phyloP scores from a whole-genome alignment of 2,329 filamentous ascomycete species.

The Sphaerulina populicola region DNA sequence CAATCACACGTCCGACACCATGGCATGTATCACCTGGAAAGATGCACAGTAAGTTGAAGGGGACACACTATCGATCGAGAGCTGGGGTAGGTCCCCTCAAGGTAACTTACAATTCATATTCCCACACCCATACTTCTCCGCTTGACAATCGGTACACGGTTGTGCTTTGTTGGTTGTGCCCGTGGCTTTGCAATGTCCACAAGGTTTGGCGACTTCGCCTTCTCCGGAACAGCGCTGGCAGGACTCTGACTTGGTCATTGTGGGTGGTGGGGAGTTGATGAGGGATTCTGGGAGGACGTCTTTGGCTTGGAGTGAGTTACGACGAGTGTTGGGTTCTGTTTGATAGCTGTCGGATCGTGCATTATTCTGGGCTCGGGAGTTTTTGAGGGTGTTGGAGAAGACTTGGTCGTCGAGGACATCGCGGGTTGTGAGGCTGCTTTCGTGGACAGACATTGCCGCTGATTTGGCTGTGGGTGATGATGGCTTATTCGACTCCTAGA shows the following conservation, averaged over 20 bases:
- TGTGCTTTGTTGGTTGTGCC: conserved; percentile 2
- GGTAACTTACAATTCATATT: conserved; percentile 12
- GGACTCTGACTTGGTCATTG: not conserved
- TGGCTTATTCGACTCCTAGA: not conserved
- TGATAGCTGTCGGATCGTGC: conserved; percentile 5
- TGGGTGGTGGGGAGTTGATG: conserved; percentile 1
- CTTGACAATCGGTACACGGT: conserved; percentile 12
- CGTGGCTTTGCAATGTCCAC: conserved; percentile 14
- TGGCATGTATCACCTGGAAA: conserved; percentile 1
- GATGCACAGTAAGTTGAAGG: not conserved
- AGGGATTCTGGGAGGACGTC: conserved; percentile 5
- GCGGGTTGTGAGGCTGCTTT: not conserved
- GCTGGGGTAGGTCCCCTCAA: no score
- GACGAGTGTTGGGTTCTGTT: conserved; percentile 11
- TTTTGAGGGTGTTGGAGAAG: not conserved
- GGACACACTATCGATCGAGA: no score
- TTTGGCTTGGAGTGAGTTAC: conserved; percentile 10
- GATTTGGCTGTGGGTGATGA: not conserved
- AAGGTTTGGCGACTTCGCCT: conserved; percentile 13
- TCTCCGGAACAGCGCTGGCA: conserved; percentile 13
- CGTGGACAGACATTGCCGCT: not conserved
- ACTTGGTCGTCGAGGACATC: not conserved
- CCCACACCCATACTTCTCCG: conserved; percentile 17
- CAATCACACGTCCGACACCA: conserved; percentile 1
- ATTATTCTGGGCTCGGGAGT: not conserved